Evolutionary conservation across 257 asterid species (phyloP).

Genomic region (Scutellaria baicalensis): DNA sequence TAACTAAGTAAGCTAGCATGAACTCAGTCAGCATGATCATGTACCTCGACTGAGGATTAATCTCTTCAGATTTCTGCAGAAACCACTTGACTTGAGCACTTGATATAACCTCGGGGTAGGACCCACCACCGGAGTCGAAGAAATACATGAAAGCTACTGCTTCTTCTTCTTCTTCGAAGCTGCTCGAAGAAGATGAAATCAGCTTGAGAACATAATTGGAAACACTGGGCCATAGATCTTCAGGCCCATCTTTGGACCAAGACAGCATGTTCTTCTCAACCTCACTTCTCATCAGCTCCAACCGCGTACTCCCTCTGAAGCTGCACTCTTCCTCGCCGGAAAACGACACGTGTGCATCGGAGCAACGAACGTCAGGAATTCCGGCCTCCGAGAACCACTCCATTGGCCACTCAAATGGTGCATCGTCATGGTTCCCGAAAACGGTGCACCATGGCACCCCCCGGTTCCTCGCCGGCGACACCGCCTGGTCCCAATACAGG

Average conservation of each 20-base stretch:
- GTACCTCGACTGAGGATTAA: slow-evolving; percentile 76
- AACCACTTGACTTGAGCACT: slow-evolving; percentile 77
- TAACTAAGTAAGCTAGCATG: too few relatives aligned
- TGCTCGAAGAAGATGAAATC: too few relatives aligned
- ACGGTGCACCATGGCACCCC: slow-evolving; percentile 73
- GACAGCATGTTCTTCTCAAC: slow-evolving; percentile 35
- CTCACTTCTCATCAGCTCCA: slow-evolving; percentile 55
- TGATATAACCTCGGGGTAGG: slow-evolving; percentile 81
- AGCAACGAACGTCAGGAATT: slow-evolving; percentile 51
- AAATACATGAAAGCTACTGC: slow-evolving; percentile 59
- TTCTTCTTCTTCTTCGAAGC: slow-evolving; percentile 22
- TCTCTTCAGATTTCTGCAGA: slow-evolving; percentile 35
- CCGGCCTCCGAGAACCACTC: slow-evolving; percentile 81
- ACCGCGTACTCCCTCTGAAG: slow-evolving; percentile 72
- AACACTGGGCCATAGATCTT: slow-evolving; percentile 71
- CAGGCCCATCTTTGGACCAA: slow-evolving; percentile 49
- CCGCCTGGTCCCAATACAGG: slow-evolving; percentile 75
- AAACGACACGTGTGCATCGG: slow-evolving; percentile 21
- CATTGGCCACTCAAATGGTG: slow-evolving; percentile 81
- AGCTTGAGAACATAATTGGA: slow-evolving; percentile 64
- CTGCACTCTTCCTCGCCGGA: slow-evolving; percentile 48
- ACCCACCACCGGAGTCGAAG: slow-evolving; percentile 94
- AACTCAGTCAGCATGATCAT: too few relatives aligned
- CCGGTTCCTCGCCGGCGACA: slow-evolving; percentile 61
- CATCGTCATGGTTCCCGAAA: slow-evolving; percentile 94